Conservation (phyloP, 75 land plant species). For the Pseudotsuga menziesii region DNA sequence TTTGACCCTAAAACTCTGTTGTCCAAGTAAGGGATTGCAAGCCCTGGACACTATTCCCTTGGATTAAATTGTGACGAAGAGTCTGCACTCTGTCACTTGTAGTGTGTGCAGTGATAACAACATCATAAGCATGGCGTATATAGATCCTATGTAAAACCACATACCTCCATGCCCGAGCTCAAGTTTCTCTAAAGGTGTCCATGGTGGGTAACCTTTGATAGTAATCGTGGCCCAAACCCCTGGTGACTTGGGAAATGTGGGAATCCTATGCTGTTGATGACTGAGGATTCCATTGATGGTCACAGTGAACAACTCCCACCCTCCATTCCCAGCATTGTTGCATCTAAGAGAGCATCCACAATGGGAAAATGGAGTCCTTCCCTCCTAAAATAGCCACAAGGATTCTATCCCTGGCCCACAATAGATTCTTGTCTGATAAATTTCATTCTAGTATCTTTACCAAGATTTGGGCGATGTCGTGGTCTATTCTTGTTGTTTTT, state of each 20-base stretch:
- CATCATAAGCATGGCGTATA: no score
- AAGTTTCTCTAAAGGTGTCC: constrained; percentile 15
- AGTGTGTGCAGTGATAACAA: constrained; percentile 28
- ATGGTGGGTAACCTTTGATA: constrained; percentile 23
- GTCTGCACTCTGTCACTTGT: constrained; percentile 30
- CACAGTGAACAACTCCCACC: constrained; percentile 21
- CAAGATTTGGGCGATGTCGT: no score
- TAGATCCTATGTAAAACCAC: constrained; percentile 19
- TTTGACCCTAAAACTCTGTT: neutral
- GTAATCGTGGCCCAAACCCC: constrained; percentile 14
- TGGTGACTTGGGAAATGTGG: constrained; percentile 22
- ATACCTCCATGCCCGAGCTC: constrained; percentile 29
- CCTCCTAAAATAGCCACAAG: no score
- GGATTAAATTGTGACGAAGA: constrained; percentile 25
- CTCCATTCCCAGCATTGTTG: constrained; percentile 17
- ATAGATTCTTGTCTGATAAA: no score
- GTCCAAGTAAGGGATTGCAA: constrained; percentile 27
- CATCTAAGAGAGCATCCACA: constrained; percentile 12
- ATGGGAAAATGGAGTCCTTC: constrained; percentile 21
- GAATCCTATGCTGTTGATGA: constrained; percentile 16
- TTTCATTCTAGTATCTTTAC: no score
- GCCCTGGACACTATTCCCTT: constrained; percentile 24
- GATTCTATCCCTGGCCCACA: no score
- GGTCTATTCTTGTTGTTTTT: no score
- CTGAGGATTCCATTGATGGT: constrained; percentile 24